These are phyloP conservation scores for Epichloe elymi DNA, from an alignment of 2,329 filamentous ascomycete species.

Conservation along the genomic window DNA sequence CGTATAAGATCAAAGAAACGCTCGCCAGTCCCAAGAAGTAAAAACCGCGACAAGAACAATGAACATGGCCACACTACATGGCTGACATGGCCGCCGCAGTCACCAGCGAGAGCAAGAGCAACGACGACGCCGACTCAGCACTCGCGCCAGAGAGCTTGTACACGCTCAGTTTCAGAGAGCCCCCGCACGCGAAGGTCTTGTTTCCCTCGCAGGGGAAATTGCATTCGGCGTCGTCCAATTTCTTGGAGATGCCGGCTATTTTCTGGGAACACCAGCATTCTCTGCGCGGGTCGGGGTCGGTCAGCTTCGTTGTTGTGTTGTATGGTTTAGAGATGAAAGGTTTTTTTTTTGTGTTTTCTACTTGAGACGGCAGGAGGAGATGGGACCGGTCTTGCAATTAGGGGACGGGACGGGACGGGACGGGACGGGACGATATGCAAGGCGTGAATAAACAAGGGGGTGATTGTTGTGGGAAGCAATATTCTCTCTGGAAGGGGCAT, in stretches of 20 bases:
- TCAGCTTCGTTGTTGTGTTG: no score
- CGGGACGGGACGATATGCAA: no score
- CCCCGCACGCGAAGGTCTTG: conserved; percentile 38
- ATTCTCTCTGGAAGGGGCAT: no score
- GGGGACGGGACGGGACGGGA: no score
- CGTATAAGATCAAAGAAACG: background rate
- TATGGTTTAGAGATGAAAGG: no score
- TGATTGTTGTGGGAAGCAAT: no score
- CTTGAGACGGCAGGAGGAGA: no score
- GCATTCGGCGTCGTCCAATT: conserved; percentile 35
- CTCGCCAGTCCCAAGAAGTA: background rate
- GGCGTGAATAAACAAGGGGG: no score
- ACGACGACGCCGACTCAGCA: background rate
- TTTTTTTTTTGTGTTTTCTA: no score
- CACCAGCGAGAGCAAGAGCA: background rate
- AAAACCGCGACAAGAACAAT: background rate
- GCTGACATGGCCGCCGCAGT: background rate
- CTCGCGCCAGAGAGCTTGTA: conserved; percentile 20
- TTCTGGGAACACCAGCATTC: conserved; percentile 47
- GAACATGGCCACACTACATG: background rate
- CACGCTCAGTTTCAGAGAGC: conserved; percentile 33
- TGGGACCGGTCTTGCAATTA: no score
- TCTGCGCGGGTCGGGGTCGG: conserved; percentile 15
- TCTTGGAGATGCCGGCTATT: conserved; percentile 32
- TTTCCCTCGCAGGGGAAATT: conserved; percentile 39